Conservation (phyloP, 768 basidiomycete species). For the Tricholoma sp. region DNA sequence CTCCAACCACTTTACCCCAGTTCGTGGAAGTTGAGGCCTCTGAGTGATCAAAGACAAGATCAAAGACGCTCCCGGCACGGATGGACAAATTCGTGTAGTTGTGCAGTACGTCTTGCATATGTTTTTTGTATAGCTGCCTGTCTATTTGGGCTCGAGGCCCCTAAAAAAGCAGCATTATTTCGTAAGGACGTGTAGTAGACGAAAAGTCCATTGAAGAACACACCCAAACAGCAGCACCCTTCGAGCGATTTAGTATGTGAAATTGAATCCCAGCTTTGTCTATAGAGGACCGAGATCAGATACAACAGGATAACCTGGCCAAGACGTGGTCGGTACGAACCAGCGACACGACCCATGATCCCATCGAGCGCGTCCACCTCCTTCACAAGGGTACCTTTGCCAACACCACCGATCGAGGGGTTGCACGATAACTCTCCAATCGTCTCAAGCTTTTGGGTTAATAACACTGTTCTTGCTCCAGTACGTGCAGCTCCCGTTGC, state of each 20-base stretch:
- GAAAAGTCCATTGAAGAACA: conserved; percentile 13
- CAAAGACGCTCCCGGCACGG: conserved; percentile 70
- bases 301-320: not conserved
- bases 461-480: conserved; percentile 73
- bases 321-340: conserved; percentile 33
- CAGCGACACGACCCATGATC: conserved; percentile 77
- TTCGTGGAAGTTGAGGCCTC: conserved; percentile 24
- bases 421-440: conserved; percentile 87
- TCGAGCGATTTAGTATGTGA: conserved; percentile 78
- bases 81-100: conserved; percentile 68
- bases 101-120: conserved; percentile 71
- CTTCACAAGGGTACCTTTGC: conserved; percentile 87
- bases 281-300: conserved; percentile 18
- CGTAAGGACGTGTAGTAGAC: not conserved
- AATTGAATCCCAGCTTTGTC: conserved; percentile 90
- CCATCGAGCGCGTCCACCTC: conserved; percentile 92
- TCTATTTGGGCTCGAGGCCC: conserved; percentile 90
- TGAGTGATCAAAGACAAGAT: conserved; percentile 61
- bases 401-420: conserved; percentile 88
- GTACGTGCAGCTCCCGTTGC: conserved; percentile 81
- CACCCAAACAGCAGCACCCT: conserved; percentile 89
- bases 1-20: conserved; percentile 59
- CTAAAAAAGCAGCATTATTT: conserved; percentile 29
- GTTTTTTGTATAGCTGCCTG: conserved; percentile 72
- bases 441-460: conserved; percentile 79